A percentile compares a stretch with the other conserved stretches of the same genome.
Evolutionary conservation across 495 filamentous ascomycete genomes (phyloP).

Genomic region (Podospora tetraspora): DNA sequence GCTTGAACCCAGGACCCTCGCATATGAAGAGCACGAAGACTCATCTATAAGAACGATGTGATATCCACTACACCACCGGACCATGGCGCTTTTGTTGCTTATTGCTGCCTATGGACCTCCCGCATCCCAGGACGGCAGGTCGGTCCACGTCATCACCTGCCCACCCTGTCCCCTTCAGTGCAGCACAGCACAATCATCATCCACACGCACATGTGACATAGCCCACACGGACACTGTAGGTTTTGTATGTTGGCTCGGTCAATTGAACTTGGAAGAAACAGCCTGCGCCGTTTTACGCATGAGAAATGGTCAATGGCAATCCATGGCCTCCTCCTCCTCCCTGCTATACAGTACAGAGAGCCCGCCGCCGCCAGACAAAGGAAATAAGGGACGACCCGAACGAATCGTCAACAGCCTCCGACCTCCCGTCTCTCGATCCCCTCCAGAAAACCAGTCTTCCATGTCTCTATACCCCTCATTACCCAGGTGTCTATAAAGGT

Average conservation of each 20-base stretch:
- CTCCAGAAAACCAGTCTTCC: background rate
- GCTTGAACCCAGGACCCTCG: conserved; percentile 10
- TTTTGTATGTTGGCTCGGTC: background rate
- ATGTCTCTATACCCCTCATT: conserved; percentile 11
- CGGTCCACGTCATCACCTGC: background rate
- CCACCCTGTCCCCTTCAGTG: background rate
- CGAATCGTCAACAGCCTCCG: background rate
- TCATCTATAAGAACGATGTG: conserved; percentile 13
- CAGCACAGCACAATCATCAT: background rate
- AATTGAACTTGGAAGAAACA: background rate
- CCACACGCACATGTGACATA: background rate
- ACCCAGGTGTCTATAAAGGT: conserved; percentile 15
- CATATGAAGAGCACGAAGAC: conserved; percentile 6
- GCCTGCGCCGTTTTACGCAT: background rate
- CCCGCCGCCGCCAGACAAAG: background rate
- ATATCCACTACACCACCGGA: conserved; percentile 12
- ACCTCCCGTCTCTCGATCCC: background rate
- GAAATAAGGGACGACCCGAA: background rate
- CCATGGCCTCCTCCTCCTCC: background rate
- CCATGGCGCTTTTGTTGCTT: background rate
- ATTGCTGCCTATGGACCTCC: background rate
- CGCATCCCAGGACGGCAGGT: background rate
- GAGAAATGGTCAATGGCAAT: background rate
- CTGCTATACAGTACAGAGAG: background rate
- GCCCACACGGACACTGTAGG: background rate